Evolutionary conservation across 192 early-diverging fungal genomes (phyloP).

Genomic region (Rhizophlyctis rosea): DNA sequence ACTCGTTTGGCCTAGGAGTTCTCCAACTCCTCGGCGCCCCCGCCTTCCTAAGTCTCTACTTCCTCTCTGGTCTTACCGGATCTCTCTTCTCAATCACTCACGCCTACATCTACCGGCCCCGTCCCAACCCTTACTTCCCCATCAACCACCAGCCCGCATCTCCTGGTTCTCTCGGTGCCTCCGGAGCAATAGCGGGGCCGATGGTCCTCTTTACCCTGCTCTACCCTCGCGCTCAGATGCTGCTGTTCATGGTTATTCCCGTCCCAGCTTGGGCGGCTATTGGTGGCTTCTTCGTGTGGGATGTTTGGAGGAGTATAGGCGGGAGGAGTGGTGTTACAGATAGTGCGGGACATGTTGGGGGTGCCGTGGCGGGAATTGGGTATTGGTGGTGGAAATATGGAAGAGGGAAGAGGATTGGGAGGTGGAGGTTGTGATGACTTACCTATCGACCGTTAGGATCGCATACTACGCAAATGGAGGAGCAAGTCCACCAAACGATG

Average conservation of each 20-base stretch:
- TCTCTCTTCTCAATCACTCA: conserved; percentile 24
- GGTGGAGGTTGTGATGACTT: no score
- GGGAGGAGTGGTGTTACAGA: conserved; percentile 29
- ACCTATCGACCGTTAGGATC: no score
- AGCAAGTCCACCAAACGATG: no score
- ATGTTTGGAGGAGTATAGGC: conserved; percentile 27
- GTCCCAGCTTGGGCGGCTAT: conserved; percentile 33
- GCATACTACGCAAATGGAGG: no score
- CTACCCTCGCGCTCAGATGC: conserved; percentile 30
- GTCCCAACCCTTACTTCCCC: background rate
- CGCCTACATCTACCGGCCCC: conserved; percentile 8
- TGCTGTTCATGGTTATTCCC: conserved; percentile 31
- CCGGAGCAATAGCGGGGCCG: conserved; percentile 27
- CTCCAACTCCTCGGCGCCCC: conserved; percentile 27
- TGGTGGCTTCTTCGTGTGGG: conserved; percentile 38
- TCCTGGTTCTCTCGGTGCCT: conserved; percentile 29
- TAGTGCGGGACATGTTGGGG: conserved; percentile 40
- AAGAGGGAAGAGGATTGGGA: no score
- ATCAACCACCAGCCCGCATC: conserved; percentile 3
- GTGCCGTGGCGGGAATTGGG: conserved; percentile 27
- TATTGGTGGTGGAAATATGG: conserved; percentile 35
- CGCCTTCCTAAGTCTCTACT: conserved; percentile 35
- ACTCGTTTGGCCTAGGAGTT: conserved; percentile 32
- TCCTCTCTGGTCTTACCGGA: conserved; percentile 26
- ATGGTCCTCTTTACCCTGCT: conserved; percentile 30